These are phyloP conservation scores for Lichina pygmaea DNA, from an alignment of 495 filamentous ascomycete genomes.

Conservation along the genomic window DNA sequence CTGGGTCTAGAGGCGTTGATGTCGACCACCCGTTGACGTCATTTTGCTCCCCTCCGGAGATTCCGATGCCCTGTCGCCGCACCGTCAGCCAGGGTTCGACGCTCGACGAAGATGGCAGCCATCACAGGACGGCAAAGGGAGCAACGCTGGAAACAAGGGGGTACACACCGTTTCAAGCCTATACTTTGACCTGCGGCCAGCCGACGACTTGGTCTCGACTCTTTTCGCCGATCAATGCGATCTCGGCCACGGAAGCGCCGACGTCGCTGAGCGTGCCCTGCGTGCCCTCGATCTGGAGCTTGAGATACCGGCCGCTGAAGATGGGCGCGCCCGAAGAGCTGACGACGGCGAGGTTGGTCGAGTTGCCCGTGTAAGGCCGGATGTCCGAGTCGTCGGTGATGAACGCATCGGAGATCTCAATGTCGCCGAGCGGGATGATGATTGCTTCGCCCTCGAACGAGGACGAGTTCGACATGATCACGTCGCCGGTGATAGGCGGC, in stretches of 20 bases:
- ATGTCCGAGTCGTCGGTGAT: constrained; percentile 8
- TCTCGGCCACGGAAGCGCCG: constrained; percentile 50
- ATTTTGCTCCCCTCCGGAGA: too few relatives aligned
- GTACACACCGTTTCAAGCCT: not conserved
- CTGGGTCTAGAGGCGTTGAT: too few relatives aligned
- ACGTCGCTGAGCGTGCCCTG: constrained; percentile 17
- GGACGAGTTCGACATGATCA: constrained; percentile 9
- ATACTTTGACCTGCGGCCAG: not conserved
- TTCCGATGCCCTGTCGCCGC: too few relatives aligned
- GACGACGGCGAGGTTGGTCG: constrained; percentile 12
- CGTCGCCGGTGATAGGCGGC: constrained; percentile 19
- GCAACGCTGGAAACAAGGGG: too few relatives aligned
- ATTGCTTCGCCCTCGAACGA: not conserved
- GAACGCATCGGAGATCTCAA: not conserved
- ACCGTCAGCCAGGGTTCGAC: too few relatives aligned
- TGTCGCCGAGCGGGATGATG: not conserved
- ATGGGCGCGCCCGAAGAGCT: constrained; percentile 1
- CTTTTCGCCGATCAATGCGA: constrained; percentile 22
- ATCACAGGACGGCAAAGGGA: too few relatives aligned
- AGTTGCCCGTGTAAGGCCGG: constrained; percentile 10
- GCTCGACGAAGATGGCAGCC: too few relatives aligned
- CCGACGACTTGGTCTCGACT: not conserved
- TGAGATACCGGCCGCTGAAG: constrained; percentile 14
- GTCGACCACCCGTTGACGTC: too few relatives aligned
- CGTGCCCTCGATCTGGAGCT: constrained; percentile 20